Conservation (phyloP, 75 land plant genomes). For the Cupressus sempervirens region DNA sequence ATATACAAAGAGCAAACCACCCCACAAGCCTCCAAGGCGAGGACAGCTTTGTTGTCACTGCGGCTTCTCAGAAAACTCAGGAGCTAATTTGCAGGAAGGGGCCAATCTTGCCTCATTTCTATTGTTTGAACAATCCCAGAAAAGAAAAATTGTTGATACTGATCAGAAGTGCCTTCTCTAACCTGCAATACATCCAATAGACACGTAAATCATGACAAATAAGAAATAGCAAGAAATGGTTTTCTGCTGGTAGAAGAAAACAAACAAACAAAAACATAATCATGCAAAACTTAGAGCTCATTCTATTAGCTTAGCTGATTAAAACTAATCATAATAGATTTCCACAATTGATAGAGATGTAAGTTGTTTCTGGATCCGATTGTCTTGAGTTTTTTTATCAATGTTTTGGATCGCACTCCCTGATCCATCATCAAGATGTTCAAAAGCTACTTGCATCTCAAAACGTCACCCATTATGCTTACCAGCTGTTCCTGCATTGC, state of each 20-base stretch:
- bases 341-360: too few species aligned
- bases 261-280: neutral
- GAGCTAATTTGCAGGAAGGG: constrained; percentile 6
- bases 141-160: constrained; percentile 1
- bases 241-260: neutral
- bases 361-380: too few species aligned
- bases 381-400: too few species aligned
- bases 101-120: neutral
- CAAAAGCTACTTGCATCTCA: neutral
- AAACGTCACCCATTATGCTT: neutral
- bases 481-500: neutral
- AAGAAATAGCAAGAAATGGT: neutral
- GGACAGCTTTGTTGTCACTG: constrained; percentile 9
- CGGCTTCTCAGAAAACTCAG: constrained; percentile 8
- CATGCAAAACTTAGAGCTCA: neutral
- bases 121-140: neutral
- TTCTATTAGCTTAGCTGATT: neutral
- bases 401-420: too few species aligned
- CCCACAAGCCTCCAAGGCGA: constrained; percentile 12
- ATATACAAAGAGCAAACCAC: constrained; percentile 11
- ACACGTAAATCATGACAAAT: neutral
- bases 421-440: too few species aligned
- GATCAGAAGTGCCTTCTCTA: constrained; percentile 1
- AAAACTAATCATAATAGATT: neutral
- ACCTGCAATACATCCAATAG: constrained; percentile 10